These are phyloP conservation scores for Crepidotus variabilis DNA, from an alignment of 768 basidiomycete genomes.

Conservation along the genomic window DNA sequence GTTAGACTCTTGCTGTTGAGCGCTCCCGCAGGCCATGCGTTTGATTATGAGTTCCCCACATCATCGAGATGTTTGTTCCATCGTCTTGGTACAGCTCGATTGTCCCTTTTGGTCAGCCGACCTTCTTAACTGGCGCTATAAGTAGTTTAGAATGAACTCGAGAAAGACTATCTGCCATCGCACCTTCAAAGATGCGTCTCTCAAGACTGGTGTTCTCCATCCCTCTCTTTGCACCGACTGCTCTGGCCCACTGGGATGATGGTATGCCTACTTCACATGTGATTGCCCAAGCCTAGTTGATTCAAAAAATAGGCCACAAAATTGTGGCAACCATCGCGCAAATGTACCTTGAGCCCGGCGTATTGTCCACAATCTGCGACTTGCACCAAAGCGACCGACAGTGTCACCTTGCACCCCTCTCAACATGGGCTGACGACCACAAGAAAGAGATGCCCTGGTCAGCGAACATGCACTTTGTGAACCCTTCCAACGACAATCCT, in stretches of 20 bases:
- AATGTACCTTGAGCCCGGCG: slow-evolving; percentile 76
- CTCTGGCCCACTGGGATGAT: slow-evolving; percentile 36
- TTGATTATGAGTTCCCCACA: neutral
- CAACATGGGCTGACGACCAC: slow-evolving; percentile 84
- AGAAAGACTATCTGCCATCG: neutral
- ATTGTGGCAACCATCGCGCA: slow-evolving; percentile 93
- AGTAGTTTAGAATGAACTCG: too few relatives aligned
- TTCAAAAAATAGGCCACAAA: slow-evolving; percentile 64
- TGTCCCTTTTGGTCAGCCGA: too few relatives aligned
- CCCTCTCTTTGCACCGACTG: slow-evolving; percentile 6
- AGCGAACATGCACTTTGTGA: slow-evolving; percentile 70
- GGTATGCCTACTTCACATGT: slow-evolving; percentile 19
- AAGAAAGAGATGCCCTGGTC: slow-evolving; percentile 68
- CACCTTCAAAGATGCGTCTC: neutral
- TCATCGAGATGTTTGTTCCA: too few relatives aligned
- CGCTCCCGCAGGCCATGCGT: neutral
- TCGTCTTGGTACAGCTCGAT: too few relatives aligned
- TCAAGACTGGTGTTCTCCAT: neutral
- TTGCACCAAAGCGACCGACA: slow-evolving; percentile 39
- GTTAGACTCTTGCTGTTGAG: neutral
- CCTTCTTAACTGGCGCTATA: too few relatives aligned
- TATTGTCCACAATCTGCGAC: slow-evolving; percentile 60
- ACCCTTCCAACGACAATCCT: slow-evolving; percentile 74
- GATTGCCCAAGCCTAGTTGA: neutral
- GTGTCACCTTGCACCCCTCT: slow-evolving; percentile 81